Base-by-base conservation (phyloP, 345 rosid genomes). In the Iberis pinnata region DNA sequence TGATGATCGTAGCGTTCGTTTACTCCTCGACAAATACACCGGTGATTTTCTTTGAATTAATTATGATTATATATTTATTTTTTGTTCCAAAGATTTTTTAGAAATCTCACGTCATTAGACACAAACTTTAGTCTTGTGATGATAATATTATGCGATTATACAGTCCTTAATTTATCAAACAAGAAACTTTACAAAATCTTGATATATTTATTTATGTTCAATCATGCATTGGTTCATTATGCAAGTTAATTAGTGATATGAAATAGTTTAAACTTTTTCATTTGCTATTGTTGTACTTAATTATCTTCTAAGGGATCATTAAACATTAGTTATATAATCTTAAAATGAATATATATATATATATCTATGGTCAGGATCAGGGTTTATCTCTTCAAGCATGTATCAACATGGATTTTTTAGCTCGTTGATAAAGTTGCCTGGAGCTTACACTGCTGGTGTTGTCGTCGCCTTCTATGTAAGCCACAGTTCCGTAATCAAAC, bases 401-500 rank as follows among this genome's bases (percentile, higher is more conserved):
- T 83, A 92, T 17, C 73, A 70, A 14, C 82, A 92, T 53, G 98
- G 95, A 29, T 78, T 85, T 78, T 84, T 88, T 55, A 85, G 95
- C 52, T 94, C 98, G 36, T 76, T 64, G 67, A 80, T 92, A 72
- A 92, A 92, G 75, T 56, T 92, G 52, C 98, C 96, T 0, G 73
- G 77, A 7, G 80, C 81, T 58, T 75, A 88, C 43, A 83, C 95
- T 0, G 97, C 98, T 18, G 98, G 95, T n/a, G 29, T 92, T 17
- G 80, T 78, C 7, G 88, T 88, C 25, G 93, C 95, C 43, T 85
- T 92, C 48, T 92, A 92, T 38, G 98, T 92, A 67, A 74, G 82
- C 63, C 25, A 18, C 12, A 32, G 2, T 31, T 25, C 18, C 3
- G 10, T 3, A 35, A 1, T n/a, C 6, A 12, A 0, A n/a, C 18